phyloP scores from a whole-genome alignment of 495 filamentous ascomycete genomes.

The Filosporella fistucella region DNA sequence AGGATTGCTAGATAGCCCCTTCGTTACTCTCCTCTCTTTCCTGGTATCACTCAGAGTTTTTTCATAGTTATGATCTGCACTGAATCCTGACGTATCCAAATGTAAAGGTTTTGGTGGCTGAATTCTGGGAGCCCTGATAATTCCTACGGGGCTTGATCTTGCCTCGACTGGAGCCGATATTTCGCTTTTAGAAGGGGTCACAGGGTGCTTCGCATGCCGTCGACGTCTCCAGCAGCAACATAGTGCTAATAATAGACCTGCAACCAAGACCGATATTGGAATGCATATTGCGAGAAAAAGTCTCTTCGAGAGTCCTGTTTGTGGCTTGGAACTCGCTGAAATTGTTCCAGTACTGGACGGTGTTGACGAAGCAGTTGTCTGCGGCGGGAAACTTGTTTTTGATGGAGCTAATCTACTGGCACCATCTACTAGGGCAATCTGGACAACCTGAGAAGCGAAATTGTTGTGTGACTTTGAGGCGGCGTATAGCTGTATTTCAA shows the following conservation, averaged over 20 bases:
- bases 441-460: slow-evolving; percentile 42
- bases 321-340: too few species aligned
- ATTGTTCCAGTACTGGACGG: too few species aligned
- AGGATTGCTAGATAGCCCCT: too few species aligned
- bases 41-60: too few species aligned
- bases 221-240: slow-evolving; percentile 8
- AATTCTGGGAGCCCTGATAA: slow-evolving; percentile 1
- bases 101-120: slow-evolving; percentile 5
- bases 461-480: slow-evolving; percentile 36
- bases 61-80: too few species aligned
- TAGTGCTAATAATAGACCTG: slow-evolving; percentile 4
- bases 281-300: slow-evolving; percentile 11
- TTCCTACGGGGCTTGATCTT: slow-evolving; percentile 3
- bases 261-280: slow-evolving; percentile 2
- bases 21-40: too few species aligned
- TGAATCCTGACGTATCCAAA: slow-evolving; percentile 14
- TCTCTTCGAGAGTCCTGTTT: too few species aligned
- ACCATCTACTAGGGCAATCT: slow-evolving; percentile 44
- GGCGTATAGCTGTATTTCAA: slow-evolving; percentile 49
- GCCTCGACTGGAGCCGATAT: slow-evolving; percentile 10
- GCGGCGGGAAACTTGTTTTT: too few species aligned
- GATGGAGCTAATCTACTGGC: too few species aligned
- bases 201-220: neutral
- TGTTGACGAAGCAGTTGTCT: too few species aligned
- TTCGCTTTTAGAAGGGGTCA: slow-evolving; percentile 3